phyloP scores from a whole-genome alignment of 371 early-diverging fungal genomes.

The Mucor velutinosus region DNA sequence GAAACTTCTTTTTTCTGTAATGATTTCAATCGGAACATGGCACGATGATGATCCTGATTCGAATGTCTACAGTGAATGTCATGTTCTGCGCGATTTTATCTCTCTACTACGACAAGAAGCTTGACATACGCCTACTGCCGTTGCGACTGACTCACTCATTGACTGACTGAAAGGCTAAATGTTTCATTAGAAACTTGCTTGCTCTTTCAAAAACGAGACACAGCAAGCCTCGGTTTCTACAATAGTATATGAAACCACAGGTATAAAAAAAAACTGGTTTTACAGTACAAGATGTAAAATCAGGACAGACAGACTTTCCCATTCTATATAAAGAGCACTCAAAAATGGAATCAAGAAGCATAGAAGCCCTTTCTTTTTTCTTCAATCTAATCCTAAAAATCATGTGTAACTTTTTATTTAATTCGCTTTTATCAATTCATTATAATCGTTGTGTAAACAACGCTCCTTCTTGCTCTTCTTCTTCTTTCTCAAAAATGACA shows the following conservation, averaged over 20 bases:
- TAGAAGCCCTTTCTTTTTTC: not conserved
- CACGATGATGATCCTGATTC: not conserved
- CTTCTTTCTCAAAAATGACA: not conserved
- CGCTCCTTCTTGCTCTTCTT: not conserved
- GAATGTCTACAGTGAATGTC: not conserved
- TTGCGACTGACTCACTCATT: no score
- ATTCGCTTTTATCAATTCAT: not conserved
- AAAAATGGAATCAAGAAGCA: not conserved
- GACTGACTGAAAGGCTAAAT: no score
- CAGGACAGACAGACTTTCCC: not conserved
- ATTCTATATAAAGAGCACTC: not conserved
- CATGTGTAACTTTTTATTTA: not conserved
- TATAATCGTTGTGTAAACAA: not conserved
- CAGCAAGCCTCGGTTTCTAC: no score
- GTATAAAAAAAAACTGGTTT: not conserved
- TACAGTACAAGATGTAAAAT: not conserved
- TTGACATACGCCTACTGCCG: no score
- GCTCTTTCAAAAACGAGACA: no score
- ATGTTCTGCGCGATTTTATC: no score
- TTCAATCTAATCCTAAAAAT: not conserved
- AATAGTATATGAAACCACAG: no score
- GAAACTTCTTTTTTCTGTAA: not conserved
- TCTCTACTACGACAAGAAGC: no score
- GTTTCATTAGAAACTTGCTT: no score
- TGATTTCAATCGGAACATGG: not conserved